These are phyloP conservation scores for Dalbergia oliveri DNA, from an alignment of 306 rosid species.

Conservation along the genomic window DNA sequence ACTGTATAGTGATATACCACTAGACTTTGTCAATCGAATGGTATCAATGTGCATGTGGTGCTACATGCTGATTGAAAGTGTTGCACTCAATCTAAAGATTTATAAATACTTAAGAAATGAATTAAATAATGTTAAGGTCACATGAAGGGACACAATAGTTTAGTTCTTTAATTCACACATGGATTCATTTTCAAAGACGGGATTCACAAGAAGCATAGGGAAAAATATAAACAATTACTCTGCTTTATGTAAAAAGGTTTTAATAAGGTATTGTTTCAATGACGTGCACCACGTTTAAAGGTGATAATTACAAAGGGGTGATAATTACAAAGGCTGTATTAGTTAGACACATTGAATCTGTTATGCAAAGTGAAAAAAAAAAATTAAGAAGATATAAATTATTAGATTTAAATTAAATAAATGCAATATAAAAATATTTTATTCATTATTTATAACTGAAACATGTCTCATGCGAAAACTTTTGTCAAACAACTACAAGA, in stretches of 20 bases:
- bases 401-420: not conserved
- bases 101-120: not conserved
- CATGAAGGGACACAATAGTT: not conserved
- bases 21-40: not conserved
- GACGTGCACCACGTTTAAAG: not conserved
- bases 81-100: not conserved
- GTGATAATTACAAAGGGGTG: not conserved
- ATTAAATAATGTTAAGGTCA: not conserved
- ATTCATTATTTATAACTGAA: no score
- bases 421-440: not conserved
- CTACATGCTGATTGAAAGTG: constrained; percentile 11
- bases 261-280: not conserved
- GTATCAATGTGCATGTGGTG: constrained; percentile 15
- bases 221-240: not conserved
- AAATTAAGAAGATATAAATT: not conserved
- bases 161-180: not conserved
- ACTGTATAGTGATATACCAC: not conserved
- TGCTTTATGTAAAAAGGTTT: not conserved
- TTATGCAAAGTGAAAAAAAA: not conserved
- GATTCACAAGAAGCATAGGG: not conserved
- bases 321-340: not conserved
- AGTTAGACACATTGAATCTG: not conserved
- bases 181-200: not conserved
- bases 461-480: no score
- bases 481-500: no score